Base-by-base conservation (phyloP, 139 green algal species). In the Coccomyxa sp. region DNA sequence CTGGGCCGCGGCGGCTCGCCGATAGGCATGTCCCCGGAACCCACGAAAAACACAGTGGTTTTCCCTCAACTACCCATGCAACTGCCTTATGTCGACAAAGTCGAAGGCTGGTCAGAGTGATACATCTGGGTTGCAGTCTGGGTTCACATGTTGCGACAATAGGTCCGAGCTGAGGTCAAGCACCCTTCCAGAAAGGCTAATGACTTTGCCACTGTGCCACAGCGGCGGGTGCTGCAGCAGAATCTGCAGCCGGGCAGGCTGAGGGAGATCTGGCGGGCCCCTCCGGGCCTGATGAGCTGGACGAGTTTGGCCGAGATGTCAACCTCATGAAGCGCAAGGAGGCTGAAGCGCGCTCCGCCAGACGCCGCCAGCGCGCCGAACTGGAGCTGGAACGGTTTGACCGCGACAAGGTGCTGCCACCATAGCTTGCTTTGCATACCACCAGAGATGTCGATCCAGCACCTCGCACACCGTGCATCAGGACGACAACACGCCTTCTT, bases 291-390 rank as follows among this genome's bases (percentile, higher is more conserved):
- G 77, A 85, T 27, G 82, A 96, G 89, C 57, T 97, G 71, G 95
- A 98, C 85, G 95, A 98, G 91, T 98, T 97, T 91, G 95, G 95
- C 18, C 85, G 95, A 13, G 95, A 95, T 80, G 27, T 93, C 30
- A 95, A 95, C 66, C 77, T 95, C 76, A 81, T 90, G 83, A 81
- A 83, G 67, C 82, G 87, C 45, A 82, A 86, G 31, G 88, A 93
- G 76, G 85, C 85, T 28, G 67, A 87, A 76, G 81, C 80, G 67
- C 77, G 82, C 21, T 77, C 82, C 18, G 32, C 82, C 75, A 78
- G 71, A 57, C 81, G 85, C 14, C 28, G 57, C 57, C 51, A 71
- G 16, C 58, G 67, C n/a, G 79, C 83, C 60, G 67, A 81, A 45
- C 81, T 78, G 15, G 75, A 79, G 67, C 79, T 82, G 81, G 76